Evolutionary conservation across 768 basidiomycete species (phyloP).

Genomic region (Lyophyllum decastes): DNA sequence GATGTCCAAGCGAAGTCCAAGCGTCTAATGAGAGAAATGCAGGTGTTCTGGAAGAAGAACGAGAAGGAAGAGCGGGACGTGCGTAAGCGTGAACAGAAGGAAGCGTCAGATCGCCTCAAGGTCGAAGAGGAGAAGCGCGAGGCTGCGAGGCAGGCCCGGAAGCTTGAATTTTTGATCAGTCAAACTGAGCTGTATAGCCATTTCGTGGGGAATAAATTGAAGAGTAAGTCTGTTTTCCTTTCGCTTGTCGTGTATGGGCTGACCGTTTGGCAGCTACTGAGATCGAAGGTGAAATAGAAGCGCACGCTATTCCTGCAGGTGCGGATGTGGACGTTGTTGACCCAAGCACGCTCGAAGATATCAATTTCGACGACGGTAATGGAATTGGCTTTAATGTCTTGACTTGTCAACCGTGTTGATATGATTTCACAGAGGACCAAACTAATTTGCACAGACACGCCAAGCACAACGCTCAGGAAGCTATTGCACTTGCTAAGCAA

Average conservation of each 20-base stretch:
- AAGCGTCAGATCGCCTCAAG: conserved; percentile 84
- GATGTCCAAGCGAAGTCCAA: conserved; percentile 85
- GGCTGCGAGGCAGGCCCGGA: conserved; percentile 89
- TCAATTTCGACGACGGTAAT: conserved; percentile 90
- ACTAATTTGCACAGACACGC: conserved; percentile 87
- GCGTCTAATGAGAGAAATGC: conserved; percentile 92
- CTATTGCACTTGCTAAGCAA: conserved; percentile 74
- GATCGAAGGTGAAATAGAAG: conserved; percentile 60
- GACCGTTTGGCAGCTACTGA: conserved; percentile 60
- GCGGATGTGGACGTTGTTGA: conserved; percentile 61
- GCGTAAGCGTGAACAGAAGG: conserved; percentile 92
- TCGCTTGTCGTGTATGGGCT: conserved; percentile 17
- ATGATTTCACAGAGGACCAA: conserved; percentile 67
- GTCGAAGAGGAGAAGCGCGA: conserved; percentile 93
- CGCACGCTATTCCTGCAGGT: conserved; percentile 49
- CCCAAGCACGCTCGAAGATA: conserved; percentile 57
- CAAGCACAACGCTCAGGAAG: conserved; percentile 85
- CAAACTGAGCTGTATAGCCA: conserved; percentile 99
- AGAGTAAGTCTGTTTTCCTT: conserved; percentile 49
- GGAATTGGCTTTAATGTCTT: too few relatives aligned
- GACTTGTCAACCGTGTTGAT: background rate
- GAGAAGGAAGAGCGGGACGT: conserved; percentile 95
- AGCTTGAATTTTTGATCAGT: conserved; percentile 97
- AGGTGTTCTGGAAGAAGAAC: conserved; percentile 97
- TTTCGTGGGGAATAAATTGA: conserved; percentile 96